Conservation (phyloP, 495 filamentous ascomycete genomes). For the Penicillium salamii region DNA sequence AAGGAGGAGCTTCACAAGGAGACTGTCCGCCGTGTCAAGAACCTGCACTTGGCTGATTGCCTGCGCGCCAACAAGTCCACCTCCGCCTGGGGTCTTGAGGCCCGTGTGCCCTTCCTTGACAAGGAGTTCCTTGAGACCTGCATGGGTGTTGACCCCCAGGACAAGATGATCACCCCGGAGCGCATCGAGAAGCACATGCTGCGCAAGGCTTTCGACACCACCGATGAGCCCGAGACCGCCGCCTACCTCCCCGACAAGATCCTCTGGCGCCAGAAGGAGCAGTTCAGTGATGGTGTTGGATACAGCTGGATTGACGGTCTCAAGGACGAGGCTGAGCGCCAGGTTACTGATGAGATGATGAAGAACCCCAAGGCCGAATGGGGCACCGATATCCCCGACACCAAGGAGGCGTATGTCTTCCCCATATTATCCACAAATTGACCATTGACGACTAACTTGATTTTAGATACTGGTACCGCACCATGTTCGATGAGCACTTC, state of each 20-base stretch:
- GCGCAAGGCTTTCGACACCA: slow-evolving; percentile 94
- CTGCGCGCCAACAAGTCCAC: slow-evolving; percentile 98
- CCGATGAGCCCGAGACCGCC: slow-evolving; percentile 69
- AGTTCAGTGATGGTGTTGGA: slow-evolving; percentile 96
- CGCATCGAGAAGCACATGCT: slow-evolving; percentile 96
- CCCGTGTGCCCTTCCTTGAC: slow-evolving; percentile 96
- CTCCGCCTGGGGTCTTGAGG: slow-evolving; percentile 97
- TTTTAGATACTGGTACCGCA: slow-evolving; percentile 87
- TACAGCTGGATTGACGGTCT: slow-evolving; percentile 99
- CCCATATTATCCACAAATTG: not conserved
- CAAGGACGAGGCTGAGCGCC: slow-evolving; percentile 85
- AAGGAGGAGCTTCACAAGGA: slow-evolving; percentile 91
- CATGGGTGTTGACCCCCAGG: slow-evolving; percentile 89
- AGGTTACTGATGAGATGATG: slow-evolving; percentile 95
- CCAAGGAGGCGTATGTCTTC: slow-evolving; percentile 90
- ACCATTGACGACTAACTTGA: slow-evolving; percentile 24
- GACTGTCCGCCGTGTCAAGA: slow-evolving; percentile 87
- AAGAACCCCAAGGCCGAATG: slow-evolving; percentile 95
- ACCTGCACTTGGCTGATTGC: slow-evolving; percentile 93
- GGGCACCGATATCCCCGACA: slow-evolving; percentile 87
- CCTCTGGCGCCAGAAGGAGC: slow-evolving; percentile 98
- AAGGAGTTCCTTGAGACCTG: slow-evolving; percentile 88
- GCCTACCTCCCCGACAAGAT: slow-evolving; percentile 93
- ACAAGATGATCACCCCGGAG: slow-evolving; percentile 92
- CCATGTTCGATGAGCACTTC: slow-evolving; percentile 99